These are phyloP conservation scores for Paraconiothyrium sp. DNA, from an alignment of 2,329 filamentous ascomycete species.

Conservation along the genomic window DNA sequence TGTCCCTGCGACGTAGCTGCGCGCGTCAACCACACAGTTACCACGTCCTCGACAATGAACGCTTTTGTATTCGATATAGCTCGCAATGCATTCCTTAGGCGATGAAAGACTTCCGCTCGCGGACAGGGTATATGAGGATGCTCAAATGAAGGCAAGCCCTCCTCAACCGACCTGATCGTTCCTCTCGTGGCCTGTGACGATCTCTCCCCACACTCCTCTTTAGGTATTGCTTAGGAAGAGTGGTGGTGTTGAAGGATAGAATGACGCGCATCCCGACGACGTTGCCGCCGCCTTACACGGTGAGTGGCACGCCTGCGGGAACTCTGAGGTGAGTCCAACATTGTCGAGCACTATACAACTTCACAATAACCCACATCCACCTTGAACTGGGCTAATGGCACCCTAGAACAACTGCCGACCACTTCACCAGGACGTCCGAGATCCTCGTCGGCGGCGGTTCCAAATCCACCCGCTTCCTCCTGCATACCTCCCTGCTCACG, in stretches of 20 bases:
- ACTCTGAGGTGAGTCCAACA: slow-evolving; percentile 27
- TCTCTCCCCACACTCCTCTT: background rate
- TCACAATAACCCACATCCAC: too few relatives aligned
- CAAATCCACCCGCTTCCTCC: slow-evolving; percentile 51
- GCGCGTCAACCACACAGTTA: slow-evolving; percentile 29
- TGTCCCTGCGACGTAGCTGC: slow-evolving; percentile 26
- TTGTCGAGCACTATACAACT: background rate
- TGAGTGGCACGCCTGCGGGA: slow-evolving; percentile 29
- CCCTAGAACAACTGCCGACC: slow-evolving; percentile 51
- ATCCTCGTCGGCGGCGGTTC: slow-evolving; percentile 56
- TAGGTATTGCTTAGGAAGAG: background rate
- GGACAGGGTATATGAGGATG: slow-evolving; percentile 9
- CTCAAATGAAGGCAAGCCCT: slow-evolving; percentile 14
- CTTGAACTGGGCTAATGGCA: background rate
- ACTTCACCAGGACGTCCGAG: slow-evolving; percentile 50
- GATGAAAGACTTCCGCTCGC: slow-evolving; percentile 18
- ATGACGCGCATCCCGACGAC: slow-evolving; percentile 32
- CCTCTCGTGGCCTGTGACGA: background rate
- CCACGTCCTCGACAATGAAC: slow-evolving; percentile 18
- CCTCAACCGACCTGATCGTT: background rate
- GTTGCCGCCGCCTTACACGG: slow-evolving; percentile 45
- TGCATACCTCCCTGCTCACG: slow-evolving; percentile 61
- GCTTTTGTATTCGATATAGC: slow-evolving; percentile 21
- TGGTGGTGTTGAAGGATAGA: slow-evolving; percentile 2
- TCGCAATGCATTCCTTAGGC: slow-evolving; percentile 23